Conservation (phyloP, 2,329 filamentous ascomycete species). For the Laburnicola sp. region DNA sequence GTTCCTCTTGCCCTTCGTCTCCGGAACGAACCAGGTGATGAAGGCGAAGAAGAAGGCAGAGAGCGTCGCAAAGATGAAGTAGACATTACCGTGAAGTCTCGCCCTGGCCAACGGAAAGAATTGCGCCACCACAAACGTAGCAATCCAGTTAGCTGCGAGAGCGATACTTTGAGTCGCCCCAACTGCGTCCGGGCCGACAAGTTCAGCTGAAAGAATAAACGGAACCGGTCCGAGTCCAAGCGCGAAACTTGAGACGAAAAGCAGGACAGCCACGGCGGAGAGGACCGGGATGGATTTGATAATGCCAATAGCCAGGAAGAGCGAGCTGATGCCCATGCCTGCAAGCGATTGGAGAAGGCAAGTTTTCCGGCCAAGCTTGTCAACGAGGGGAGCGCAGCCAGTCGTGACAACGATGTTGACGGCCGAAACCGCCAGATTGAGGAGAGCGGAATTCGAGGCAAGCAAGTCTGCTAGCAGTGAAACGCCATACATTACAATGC, state of each 20-base stretch:
- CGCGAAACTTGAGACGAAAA: constrained; percentile 88
- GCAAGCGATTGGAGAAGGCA: constrained; percentile 81
- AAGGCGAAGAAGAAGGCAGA: constrained; percentile 72
- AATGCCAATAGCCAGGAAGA: constrained; percentile 80
- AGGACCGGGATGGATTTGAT: constrained; percentile 70
- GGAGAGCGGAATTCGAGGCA: constrained; percentile 75
- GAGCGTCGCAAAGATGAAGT: constrained; percentile 84
- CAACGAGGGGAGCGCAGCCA: constrained; percentile 79
- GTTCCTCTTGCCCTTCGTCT: constrained; percentile 83
- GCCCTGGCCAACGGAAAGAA: constrained; percentile 90
- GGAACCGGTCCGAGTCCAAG: constrained; percentile 91
- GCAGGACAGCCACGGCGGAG: constrained; percentile 77
- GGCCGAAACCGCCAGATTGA: constrained; percentile 84
- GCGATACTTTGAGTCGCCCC: constrained; percentile 90
- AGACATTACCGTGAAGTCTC: constrained; percentile 79
- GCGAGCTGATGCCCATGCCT: constrained; percentile 79
- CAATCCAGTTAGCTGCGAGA: constrained; percentile 82
- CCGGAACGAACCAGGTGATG: constrained; percentile 74
- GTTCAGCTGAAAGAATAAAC: constrained; percentile 89
- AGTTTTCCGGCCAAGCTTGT: constrained; percentile 83
- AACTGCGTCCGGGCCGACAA: constrained; percentile 87
- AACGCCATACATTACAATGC: constrained; percentile 97
- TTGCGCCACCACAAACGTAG: constrained; percentile 89
- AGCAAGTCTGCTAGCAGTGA: constrained; percentile 81
- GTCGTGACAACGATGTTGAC: constrained; percentile 85